phyloP scores from a whole-genome alignment of 345 rosid genomes.

The Brassica juncea region DNA sequence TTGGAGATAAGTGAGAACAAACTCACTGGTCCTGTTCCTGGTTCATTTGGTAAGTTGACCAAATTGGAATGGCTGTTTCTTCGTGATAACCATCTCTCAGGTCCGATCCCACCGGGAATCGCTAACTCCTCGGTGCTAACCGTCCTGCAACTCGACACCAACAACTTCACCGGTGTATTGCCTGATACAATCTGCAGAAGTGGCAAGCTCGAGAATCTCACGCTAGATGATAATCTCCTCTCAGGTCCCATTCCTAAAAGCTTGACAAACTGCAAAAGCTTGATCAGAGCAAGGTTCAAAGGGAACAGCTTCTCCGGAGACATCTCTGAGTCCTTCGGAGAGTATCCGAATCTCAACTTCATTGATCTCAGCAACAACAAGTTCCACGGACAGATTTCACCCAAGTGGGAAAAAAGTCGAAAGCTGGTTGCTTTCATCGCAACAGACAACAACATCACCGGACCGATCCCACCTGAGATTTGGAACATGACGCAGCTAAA shows the following conservation, averaged over 20 bases:
- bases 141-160: constrained; percentile 43
- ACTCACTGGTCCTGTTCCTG: constrained; percentile 37
- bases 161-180: constrained; percentile 43
- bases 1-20: constrained; percentile 36
- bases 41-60: constrained; percentile 25
- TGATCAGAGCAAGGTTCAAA: constrained; percentile 45
- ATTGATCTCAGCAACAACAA: constrained; percentile 46
- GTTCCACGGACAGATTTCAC: constrained; percentile 45
- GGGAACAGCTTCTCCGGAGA: constrained; percentile 45
- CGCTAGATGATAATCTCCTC: constrained; percentile 38
- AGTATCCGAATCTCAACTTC: constrained; percentile 40
- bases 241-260: constrained; percentile 45
- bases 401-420: constrained; percentile 44
- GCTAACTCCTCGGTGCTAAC: constrained; percentile 38
- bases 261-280: constrained; percentile 44
- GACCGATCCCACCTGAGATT: constrained; percentile 46
- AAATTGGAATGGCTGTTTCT: constrained; percentile 32
- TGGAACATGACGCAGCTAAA: constrained; percentile 36
- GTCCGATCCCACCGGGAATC: constrained; percentile 43
- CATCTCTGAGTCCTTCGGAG: constrained; percentile 41
- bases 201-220: constrained; percentile 43
- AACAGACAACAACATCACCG: constrained; percentile 38
- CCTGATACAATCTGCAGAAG: constrained; percentile 47
- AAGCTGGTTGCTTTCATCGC: constrained; percentile 38
- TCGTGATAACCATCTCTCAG: constrained; percentile 41